Evolutionary conservation across 352 stramenopile species (phyloP), one percentile per base, ranked within the genome.

Genomic region (Phytopythium boreale): DNA sequence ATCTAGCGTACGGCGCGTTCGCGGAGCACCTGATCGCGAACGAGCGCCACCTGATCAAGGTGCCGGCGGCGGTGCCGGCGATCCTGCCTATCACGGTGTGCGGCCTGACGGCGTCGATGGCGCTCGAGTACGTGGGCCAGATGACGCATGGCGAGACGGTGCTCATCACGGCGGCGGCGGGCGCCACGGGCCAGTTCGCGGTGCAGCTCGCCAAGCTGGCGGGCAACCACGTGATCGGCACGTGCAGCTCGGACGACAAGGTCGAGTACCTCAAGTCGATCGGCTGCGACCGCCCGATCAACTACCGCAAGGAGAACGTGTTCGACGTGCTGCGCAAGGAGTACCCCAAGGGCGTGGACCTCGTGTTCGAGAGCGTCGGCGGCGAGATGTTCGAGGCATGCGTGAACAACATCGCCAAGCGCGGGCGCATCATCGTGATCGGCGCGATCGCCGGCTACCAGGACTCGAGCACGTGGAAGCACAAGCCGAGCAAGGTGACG

Each of bases 121-220:
- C 75, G 53, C 69, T 84, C 26, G 70, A 79, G 62, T 43, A 80
- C 34, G 71, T 75, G n/a, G 75, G 75, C 20, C 53, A 76, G 60
- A 84, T 84, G 75, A 77, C 24, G 10, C 56, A 69, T 57, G 68
- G 68, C 12, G 75, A 84, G 71, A 79, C 68, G 27, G 69, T 84
- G 63, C 66, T 84, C 0, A 66, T 84, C 66, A 81, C 75, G 34
- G 72, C 72, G 3, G 73, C 72, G 1, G 73, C 75, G 19, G 85
- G 84, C 27, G 85, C 76, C 19, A 93, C 83, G 19, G 87, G 87
- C 22, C 64, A 90, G 36, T 87, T 89, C 56, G 87, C 71, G 17
- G 66, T 93, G 53, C 86, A 94, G 62, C 69, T 96, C 55, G 85
- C 83, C 37, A 89, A 89, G 57, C 81, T 78, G 19, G 67, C 89